Base-by-base conservation (phyloP, 1,284 basidiomycete species). In the Fomitopsis schrenkii region DNA sequence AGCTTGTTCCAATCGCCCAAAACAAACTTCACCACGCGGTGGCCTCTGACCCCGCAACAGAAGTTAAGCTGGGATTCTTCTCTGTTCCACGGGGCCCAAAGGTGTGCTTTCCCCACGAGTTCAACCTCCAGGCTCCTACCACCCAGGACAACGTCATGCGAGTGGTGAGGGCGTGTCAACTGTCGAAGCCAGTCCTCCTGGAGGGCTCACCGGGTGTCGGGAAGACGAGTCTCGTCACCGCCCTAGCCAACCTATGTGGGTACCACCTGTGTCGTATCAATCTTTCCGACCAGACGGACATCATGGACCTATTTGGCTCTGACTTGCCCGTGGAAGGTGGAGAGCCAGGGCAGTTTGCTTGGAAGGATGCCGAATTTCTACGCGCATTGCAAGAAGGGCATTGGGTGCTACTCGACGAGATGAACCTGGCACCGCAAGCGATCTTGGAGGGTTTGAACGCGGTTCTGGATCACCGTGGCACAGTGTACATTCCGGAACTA, bases 201-300 rank as follows among this genome's bases (percentile, higher is more conserved):
- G 97, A 99, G 74, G 97, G 97, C 2, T 98, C 95, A 73, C 98
- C 98, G 5, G 97, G 97, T 3, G 97, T 99, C n/a, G 97, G 98
- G 5, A 99, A 99, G 79, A 99, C 98, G 0, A 97, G 94, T 72
- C 82, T 99, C 5, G 82, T 99, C 60, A 84, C 89, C 15, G 96
- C 97, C 4, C 80, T 99, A 2, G 95, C 96, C 19, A 88, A 87
- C 62, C 78, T 91, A 8, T 82, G 91, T 22, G 93, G 94, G 14
- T 87, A 95, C 70, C 76, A 83, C 35, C 82, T 99, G 15, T 94
- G 90, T 71, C 90, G 98, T n/a, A 97, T 99, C 83, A 99, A 99
- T 76, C 78, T 99, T 41, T 99, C 98, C 5, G 97, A 99, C 71
- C 97, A 99, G 76, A 99, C 97, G 0, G 97, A 99, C 74, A 83